A percentile compares a stretch with the other conserved stretches of the same genome.
phyloP scores from a whole-genome alignment of 2,329 filamentous ascomycete species.

The Aureobasidium sp. region DNA sequence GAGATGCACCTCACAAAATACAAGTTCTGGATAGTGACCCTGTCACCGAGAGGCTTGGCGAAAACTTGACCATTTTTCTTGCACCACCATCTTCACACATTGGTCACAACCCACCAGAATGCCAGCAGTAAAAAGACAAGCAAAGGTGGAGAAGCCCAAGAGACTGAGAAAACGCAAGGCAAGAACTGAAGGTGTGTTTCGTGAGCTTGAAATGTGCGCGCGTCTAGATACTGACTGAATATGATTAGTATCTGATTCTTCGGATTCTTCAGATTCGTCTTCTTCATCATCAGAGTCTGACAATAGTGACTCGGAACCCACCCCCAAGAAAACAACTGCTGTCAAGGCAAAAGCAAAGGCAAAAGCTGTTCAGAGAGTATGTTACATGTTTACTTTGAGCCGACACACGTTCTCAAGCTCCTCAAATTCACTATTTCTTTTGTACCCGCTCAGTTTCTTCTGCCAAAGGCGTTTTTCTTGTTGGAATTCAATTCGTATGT shows the following conservation, averaged over 20 bases:
- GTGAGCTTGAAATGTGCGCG: neutral
- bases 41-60: neutral
- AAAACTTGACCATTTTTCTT: constrained; percentile 4
- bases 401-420: too few species aligned
- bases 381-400: neutral
- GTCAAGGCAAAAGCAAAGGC: neutral
- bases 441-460: neutral
- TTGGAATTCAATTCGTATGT: too few species aligned
- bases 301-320: constrained; percentile 4
- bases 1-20: too few species aligned
- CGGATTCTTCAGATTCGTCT: constrained; percentile 6
- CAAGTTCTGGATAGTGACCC: too few species aligned
- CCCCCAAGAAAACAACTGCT: neutral
- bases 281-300: constrained; percentile 9
- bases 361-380: neutral
- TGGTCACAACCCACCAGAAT: neutral
- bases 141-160: constrained; percentile 9
- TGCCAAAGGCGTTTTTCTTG: too few species aligned
- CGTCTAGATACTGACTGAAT: neutral
- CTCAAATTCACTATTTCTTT: too few species aligned
- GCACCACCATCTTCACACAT: neutral
- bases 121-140: constrained; percentile 11
- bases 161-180: constrained; percentile 11
- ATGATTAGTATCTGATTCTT: constrained; percentile 2
- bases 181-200: constrained; percentile 8